Conservation (phyloP, 768 basidiomycete species). For the Lentinus brumalis region DNA sequence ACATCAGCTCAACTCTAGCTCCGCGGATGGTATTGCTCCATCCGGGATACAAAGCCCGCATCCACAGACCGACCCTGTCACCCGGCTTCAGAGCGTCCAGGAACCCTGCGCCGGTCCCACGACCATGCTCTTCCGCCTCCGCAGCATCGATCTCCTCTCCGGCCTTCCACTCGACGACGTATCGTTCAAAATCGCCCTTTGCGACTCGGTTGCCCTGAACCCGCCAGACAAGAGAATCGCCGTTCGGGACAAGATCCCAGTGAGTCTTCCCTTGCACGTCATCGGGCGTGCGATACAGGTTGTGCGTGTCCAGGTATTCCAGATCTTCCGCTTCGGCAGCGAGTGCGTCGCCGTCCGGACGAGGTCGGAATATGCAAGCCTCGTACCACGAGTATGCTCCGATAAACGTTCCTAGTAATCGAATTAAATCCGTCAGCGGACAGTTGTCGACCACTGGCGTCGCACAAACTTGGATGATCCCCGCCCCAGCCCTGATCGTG, state of each 20-base stretch:
- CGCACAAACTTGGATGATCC: neutral
- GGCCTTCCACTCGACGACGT: slow-evolving; percentile 4
- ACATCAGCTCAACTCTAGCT: neutral
- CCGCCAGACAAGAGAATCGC: neutral
- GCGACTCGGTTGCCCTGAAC: slow-evolving; percentile 11
- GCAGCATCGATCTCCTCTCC: neutral
- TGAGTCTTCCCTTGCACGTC: neutral
- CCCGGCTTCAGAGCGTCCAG: slow-evolving; percentile 3
- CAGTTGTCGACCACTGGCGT: neutral
- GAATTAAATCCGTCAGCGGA: too few relatives aligned
- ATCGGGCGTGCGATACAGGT: neutral
- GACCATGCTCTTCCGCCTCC: neutral
- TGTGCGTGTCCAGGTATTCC: neutral
- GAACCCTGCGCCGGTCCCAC: slow-evolving; percentile 1
- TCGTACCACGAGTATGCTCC: slow-evolving; percentile 8
- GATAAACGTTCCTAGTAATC: neutral
- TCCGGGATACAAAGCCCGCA: neutral
- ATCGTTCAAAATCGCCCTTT: neutral
- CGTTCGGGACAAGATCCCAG: slow-evolving; percentile 1
- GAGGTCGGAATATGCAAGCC: slow-evolving; percentile 10
- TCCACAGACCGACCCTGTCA: slow-evolving; percentile 8
- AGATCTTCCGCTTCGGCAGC: neutral
- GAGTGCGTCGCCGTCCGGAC: neutral
- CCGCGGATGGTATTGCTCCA: neutral
- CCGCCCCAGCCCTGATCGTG: slow-evolving; percentile 17